These are phyloP conservation scores for Erythrophleum fordii DNA, from an alignment of 306 rosid species.

Conservation along the genomic window DNA sequence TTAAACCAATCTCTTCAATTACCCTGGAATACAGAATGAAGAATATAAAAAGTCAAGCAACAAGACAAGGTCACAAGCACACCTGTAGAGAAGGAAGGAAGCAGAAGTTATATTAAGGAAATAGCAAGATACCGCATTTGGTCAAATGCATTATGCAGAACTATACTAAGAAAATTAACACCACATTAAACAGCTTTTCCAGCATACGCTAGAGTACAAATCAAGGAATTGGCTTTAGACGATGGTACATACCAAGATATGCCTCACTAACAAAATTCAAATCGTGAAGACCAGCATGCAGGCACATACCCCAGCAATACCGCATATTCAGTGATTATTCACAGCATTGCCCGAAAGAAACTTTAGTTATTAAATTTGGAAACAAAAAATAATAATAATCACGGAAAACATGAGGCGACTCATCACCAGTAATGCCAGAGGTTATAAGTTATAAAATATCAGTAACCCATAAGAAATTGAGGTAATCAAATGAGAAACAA, in stretches of 20 bases:
- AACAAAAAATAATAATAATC: neutral
- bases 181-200: neutral
- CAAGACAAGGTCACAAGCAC: neutral
- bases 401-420: neutral
- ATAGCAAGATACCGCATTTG: neutral
- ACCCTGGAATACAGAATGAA: slow-evolving; percentile 53
- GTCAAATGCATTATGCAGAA: neutral
- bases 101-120: neutral
- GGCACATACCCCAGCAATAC: neutral
- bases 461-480: neutral
- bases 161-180: neutral
- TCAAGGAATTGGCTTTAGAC: neutral
- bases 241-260: neutral
- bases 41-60: neutral
- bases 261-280: neutral
- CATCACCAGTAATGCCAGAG: neutral
- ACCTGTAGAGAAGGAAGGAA: neutral
- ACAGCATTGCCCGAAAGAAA: slow-evolving; percentile 25
- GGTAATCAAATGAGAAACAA: neutral
- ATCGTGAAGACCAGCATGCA: too few relatives aligned
- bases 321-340: neutral
- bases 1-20: slow-evolving; percentile 81
- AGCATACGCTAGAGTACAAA: neutral
- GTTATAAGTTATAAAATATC: neutral
- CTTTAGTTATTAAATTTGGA: neutral